Evolutionary conservation across 2,329 filamentous ascomycete genomes (phyloP), one percentile per base, ranked within the genome.

Genomic region (Xylariaceae sp.): DNA sequence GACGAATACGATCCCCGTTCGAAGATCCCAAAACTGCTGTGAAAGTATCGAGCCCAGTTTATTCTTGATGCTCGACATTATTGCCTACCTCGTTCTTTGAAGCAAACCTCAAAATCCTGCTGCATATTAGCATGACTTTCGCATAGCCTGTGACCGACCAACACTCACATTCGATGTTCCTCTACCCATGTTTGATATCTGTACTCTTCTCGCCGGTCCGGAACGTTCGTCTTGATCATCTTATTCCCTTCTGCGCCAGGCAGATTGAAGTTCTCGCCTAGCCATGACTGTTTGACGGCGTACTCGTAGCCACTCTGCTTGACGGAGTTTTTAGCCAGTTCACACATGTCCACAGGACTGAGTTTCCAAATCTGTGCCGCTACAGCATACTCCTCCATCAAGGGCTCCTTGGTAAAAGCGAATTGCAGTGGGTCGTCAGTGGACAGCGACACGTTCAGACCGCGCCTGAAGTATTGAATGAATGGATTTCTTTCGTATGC

Each of bases 291-390:
- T 76, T 99, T 99, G 69, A 97, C 80, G 10, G 86, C 83, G 67
- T 89, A 80, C 72, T 99, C 94, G 70, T 96, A 99, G 5, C 94
- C 94, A 72, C 91, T 96, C 73, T 99, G 94, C 68, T 88, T 86
- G 47, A 99, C 94, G 8, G 91, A 96, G 73, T 97, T 93, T 76
- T 96, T 96, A 23, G 94, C 94, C 59, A 99, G 76, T 76, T 99
- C 94, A 72, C 94, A 97, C 94, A 99, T 99, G 70, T 99, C 94
- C 3, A 97, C 92, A 0, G 93, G 89, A 69, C 88, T 95, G 45
- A 99, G 84, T 76, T 97, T 97, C 78, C 97, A 99, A 60, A 99
- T 99, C 75, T 99, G 94, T 3, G 94, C 94, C 2, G 94, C 94
- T 7, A 99, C 94, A 0, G 93, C 92, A 71, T 99, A 99, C 72